Evolutionary conservation across 2,329 filamentous ascomycete genomes (phyloP).

Genomic region (Cercospora sp.): DNA sequence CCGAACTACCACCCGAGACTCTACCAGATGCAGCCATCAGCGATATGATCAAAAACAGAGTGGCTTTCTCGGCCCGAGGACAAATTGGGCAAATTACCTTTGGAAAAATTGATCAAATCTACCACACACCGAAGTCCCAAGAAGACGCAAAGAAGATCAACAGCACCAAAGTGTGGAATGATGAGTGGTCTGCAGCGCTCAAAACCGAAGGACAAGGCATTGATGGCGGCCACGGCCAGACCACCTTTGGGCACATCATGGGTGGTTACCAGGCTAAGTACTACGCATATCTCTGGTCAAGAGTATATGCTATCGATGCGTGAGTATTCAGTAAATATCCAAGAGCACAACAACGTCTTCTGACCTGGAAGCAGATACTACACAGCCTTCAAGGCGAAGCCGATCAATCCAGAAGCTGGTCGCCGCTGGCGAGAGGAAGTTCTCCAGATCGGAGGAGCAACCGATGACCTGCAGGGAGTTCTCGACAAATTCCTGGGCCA

Average conservation of each 20-base stretch:
- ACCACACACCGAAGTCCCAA: background rate
- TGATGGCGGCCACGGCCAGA: constrained; percentile 5
- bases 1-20: background rate
- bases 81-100: background rate
- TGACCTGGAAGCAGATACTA: constrained; percentile 50
- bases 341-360: background rate
- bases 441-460: constrained; percentile 67
- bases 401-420: constrained; percentile 71
- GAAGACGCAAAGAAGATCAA: constrained; percentile 9
- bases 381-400: constrained; percentile 70
- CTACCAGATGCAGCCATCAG: constrained; percentile 6
- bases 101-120: background rate
- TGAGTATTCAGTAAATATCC: constrained; percentile 39
- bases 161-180: constrained; percentile 1
- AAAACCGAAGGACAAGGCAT: background rate
- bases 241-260: constrained; percentile 6
- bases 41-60: background rate
- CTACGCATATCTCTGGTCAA: constrained; percentile 45
- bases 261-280: background rate
- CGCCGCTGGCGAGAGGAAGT: constrained; percentile 73
- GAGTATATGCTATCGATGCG: constrained; percentile 80
- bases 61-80: background rate
- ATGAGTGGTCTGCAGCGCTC: background rate
- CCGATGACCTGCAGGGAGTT: constrained; percentile 71
- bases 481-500: constrained; percentile 74